Evolutionary conservation across 441 rosid genomes (phyloP), one percentile per base, ranked within the genome.

Genomic region (Flueggea neowawraea): DNA sequence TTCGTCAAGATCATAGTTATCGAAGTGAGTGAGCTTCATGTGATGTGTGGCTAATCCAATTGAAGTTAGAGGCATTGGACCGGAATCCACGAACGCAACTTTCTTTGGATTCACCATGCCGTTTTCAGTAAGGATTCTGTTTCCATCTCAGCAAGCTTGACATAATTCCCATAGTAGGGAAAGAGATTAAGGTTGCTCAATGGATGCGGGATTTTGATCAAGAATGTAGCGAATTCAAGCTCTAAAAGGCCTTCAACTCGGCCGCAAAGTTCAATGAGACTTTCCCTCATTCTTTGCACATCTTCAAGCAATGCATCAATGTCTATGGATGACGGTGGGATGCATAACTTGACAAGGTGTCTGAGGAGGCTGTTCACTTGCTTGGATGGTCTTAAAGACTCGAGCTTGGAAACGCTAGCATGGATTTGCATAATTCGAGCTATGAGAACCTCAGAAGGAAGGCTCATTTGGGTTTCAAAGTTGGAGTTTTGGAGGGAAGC

Each of bases 51-150:
- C 82, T 67, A 84, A 65, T 31, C 78, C 64, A 41, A 82, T 54
- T 1, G 87, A 82, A 32, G 85, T 64, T 6, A 80, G 75, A 16
- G 85, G 85, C 74, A 84, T 65, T 22, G 87, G 82, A 65, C 87
- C 84, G 0, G 85, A 84, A 11, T 87, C 87, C 50, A 84, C 60
- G 31, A 82, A 80, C 32, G 89, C 89, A 0, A 76, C 72, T 43
- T 53, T 68, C 47, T 64, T 68, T 0, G 84, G 83, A 48, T 72
- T 61, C 10, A 41, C 47, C 16, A 55, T 61, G 12, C 66, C 62
- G 54, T 70, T 67, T 36, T 78, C 69, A 39, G 49, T 33, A 6
- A 78, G 66, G 51, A 84, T 64, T 54, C n/a, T 74, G 15, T 61
- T 58, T 82, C 87, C 36, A 84, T 49, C 13, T 66, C 65, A 72